Evolutionary conservation across 176 grass and related monocot genomes (phyloP).

Genomic region (Phoenix dactylifera): DNA sequence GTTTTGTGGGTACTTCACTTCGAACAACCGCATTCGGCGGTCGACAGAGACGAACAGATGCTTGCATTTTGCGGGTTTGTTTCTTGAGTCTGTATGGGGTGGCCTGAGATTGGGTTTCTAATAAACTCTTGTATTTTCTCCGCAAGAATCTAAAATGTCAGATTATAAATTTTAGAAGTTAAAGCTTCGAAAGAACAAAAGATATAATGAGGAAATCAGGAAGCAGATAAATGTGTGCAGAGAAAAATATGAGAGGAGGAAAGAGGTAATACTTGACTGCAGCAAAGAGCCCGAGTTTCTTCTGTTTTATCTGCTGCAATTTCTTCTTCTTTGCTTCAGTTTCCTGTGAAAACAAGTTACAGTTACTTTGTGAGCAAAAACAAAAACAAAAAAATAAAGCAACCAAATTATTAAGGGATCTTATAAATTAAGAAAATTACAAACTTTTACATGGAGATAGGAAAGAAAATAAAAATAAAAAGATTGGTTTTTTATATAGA

Average conservation of each 20-base stretch:
- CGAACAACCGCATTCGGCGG: neutral
- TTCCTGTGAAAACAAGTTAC: slow-evolving; percentile 30
- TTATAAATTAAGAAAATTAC: too few relatives aligned
- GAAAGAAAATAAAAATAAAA: too few relatives aligned
- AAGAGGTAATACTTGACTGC: slow-evolving; percentile 58
- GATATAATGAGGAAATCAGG: neutral
- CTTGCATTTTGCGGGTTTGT: neutral
- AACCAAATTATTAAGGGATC: neutral
- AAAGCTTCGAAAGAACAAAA: neutral
- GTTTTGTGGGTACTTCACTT: neutral
- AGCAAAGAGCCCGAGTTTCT: slow-evolving; percentile 30
- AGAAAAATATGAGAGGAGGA: neutral
- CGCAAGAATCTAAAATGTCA: slow-evolving; percentile 45
- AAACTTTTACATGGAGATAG: too few relatives aligned
- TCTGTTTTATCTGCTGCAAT: slow-evolving; percentile 27
- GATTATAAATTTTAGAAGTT: neutral
- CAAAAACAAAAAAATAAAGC: neutral
- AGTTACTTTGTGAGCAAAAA: neutral
- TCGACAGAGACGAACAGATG: neutral
- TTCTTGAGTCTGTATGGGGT: slow-evolving; percentile 32
- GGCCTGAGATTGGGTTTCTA: slow-evolving; percentile 19
- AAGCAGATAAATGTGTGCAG: neutral
- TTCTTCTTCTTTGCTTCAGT: slow-evolving; percentile 51
- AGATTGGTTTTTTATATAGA: too few relatives aligned
- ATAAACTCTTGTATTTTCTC: slow-evolving; percentile 33